These are phyloP conservation scores for Rosa multiflora DNA, from an alignment of 306 rosid species.

Conservation along the genomic window DNA sequence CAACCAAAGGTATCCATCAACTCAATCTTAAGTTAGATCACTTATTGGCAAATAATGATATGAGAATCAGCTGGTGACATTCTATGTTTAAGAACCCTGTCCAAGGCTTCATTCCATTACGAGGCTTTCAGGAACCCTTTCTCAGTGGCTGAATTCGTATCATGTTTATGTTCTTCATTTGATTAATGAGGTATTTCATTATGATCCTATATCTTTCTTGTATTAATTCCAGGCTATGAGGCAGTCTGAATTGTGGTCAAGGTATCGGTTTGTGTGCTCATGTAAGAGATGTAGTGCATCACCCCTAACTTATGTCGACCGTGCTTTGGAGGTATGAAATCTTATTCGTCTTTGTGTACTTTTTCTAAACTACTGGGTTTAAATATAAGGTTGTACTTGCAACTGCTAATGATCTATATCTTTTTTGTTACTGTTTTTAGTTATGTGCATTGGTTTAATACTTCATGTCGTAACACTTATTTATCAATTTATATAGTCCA, in stretches of 20 bases:
- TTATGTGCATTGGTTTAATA: background rate
- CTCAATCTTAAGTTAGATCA: background rate
- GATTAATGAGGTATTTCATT: background rate
- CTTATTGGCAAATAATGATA: background rate
- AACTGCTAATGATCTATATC: background rate
- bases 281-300: conserved; percentile 54
- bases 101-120: background rate
- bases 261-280: conserved; percentile 60
- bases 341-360: background rate
- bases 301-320: conserved; percentile 53
- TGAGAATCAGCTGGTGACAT: background rate
- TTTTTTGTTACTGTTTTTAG: background rate
- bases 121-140: background rate
- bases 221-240: conserved; percentile 48
- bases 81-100: background rate
- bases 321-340: conserved; percentile 62
- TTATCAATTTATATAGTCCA: background rate
- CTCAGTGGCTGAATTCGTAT: background rate
- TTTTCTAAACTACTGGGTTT: conserved; percentile 1
- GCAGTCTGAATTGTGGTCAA: conserved; percentile 70
- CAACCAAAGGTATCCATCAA: conserved; percentile 58
- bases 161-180: background rate
- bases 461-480: background rate
- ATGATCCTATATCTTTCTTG: conserved; percentile 8
- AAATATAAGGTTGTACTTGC: background rate